A percentile compares a stretch with the other conserved stretches of the same genome.
Evolutionary conservation across 352 stramenopile species (phyloP).

Genomic region (Pythium plurisporium): DNA sequence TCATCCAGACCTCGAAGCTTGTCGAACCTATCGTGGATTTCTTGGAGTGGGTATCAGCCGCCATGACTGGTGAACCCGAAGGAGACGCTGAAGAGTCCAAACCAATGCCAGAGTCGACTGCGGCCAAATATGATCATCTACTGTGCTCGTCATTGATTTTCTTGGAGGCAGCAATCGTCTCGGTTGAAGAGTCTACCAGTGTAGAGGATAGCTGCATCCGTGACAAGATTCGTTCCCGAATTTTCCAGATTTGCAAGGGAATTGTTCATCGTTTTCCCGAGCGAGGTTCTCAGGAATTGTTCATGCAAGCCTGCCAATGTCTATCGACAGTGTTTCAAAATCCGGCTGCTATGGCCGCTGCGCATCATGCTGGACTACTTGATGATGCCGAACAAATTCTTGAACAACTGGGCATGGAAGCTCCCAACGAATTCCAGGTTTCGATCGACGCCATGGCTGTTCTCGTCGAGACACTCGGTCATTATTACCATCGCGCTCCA

Average conservation of each 20-base stretch:
- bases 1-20: constrained; percentile 33
- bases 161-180: constrained; percentile 32
- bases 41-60: constrained; percentile 12
- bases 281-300: constrained; percentile 10
- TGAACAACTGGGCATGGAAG: constrained; percentile 28
- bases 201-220: not conserved
- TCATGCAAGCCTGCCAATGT: constrained; percentile 10
- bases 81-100: not conserved
- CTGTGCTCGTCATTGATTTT: constrained; percentile 43
- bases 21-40: constrained; percentile 15
- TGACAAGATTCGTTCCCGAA: not conserved
- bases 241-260: constrained; percentile 1
- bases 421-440: constrained; percentile 37
- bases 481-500: not conserved
- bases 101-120: not conserved
- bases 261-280: not conserved
- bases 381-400: constrained; percentile 28
- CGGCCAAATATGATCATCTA: constrained; percentile 17
- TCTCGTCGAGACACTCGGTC: constrained; percentile 37
- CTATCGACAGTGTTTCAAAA: constrained; percentile 31
- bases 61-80: not conserved
- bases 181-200: not conserved
- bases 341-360: constrained; percentile 10
- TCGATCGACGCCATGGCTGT: constrained; percentile 55
- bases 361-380: constrained; percentile 1